A percentile compares a stretch with the other conserved stretches of the same genome.
These are phyloP conservation scores for Fusarium scirpi DNA, from an alignment of 2,329 filamentous ascomycete species.

Conservation along the genomic window DNA sequence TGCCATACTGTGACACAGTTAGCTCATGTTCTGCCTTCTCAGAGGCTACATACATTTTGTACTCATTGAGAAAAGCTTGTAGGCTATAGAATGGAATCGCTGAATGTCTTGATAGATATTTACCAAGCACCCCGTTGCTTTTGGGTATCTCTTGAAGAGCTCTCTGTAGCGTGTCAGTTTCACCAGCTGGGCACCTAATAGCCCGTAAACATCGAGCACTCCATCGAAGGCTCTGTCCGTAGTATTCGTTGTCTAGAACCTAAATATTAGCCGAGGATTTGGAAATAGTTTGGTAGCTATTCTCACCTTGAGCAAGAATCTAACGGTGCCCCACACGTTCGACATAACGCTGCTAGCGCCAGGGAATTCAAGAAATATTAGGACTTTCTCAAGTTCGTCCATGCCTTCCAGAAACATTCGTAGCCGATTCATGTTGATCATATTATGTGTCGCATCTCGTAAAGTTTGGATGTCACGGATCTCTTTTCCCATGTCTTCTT, in stretches of 20 bases:
- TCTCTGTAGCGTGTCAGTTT: not conserved
- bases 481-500: not conserved
- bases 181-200: not conserved
- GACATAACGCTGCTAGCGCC: not conserved
- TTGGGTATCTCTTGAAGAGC: not conserved
- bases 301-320: not conserved
- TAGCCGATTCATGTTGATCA: conserved; percentile 23
- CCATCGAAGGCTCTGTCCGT: conserved; percentile 9
- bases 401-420: not conserved
- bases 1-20: not conserved
- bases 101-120: conserved; percentile 3
- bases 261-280: no score
- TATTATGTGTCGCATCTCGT: not conserved
- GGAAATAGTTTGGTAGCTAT: no score
- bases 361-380: not conserved
- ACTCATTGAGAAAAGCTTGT: conserved; percentile 4
- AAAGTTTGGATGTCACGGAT: not conserved
- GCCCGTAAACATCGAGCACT: conserved; percentile 2
- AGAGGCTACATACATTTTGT: rapidly evolving
- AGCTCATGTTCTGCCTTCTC: rapidly evolving
- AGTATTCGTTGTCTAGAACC: not conserved
- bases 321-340: not conserved
- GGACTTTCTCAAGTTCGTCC: not conserved
- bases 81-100: not conserved
- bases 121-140: not conserved